Conservation (phyloP, 2,329 filamentous ascomycete genomes). For the Sclerotinia minor region DNA sequence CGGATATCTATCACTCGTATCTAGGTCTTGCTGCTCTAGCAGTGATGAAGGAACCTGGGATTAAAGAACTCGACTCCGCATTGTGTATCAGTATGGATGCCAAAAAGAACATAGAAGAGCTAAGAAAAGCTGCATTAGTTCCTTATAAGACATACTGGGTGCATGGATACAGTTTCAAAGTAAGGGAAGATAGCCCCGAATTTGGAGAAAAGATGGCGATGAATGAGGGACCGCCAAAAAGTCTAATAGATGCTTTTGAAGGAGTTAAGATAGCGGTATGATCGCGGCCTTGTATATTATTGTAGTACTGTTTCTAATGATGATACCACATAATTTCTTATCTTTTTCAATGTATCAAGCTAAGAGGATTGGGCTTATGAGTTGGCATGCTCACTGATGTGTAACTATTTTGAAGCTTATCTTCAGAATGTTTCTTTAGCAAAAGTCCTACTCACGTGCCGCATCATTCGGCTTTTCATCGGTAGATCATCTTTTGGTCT, state of each 20-base stretch:
- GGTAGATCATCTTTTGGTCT: not conserved
- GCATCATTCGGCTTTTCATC: conserved; percentile 4
- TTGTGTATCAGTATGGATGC: conserved; percentile 71
- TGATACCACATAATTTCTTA: conserved; percentile 20
- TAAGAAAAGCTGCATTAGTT: conserved; percentile 31
- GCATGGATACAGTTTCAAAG: conserved; percentile 36
- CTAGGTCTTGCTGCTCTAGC: conserved; percentile 80
- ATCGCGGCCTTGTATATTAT: not conserved
- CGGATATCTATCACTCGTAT: conserved; percentile 85
- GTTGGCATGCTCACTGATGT: not conserved
- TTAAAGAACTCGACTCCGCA: conserved; percentile 71
- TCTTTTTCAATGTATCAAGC: not conserved
- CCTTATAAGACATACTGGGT: conserved; percentile 32
- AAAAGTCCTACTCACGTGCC: not conserved
- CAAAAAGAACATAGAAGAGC: conserved; percentile 49
- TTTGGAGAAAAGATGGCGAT: conserved; percentile 31
- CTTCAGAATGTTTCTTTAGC: not conserved
- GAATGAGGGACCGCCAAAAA: conserved; percentile 27
- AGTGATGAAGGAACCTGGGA: conserved; percentile 65
- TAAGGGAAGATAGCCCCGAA: conserved; percentile 35
- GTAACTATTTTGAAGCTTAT: conserved; percentile 4
- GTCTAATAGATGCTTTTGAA: conserved; percentile 24
- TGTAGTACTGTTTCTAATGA: conserved; percentile 13
- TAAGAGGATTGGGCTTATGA: not conserved
- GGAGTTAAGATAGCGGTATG: conserved; percentile 15